Conservation (phyloP, 371 early-diverging fungal species). For the Mycotypha africana region DNA sequence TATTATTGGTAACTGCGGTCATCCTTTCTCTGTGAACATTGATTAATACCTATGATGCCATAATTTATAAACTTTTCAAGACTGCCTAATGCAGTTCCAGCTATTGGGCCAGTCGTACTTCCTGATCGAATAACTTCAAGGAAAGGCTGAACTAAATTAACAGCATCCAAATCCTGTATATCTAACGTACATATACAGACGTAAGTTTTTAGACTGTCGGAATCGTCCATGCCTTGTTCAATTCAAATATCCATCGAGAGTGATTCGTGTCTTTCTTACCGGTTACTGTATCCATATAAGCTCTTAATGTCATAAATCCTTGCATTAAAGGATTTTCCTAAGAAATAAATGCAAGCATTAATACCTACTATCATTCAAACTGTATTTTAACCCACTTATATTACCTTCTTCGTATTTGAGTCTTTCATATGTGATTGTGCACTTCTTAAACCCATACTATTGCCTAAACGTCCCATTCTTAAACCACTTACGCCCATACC, state of each 20-base stretch:
- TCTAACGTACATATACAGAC: constrained; percentile 15
- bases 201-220: neutral
- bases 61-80: constrained; percentile 87
- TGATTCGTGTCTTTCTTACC: constrained; percentile 29
- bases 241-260: no score
- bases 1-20: no score
- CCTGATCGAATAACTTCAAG: constrained; percentile 86
- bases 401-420: constrained; percentile 11
- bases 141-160: constrained; percentile 81
- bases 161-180: constrained; percentile 61
- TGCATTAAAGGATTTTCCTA: constrained; percentile 70
- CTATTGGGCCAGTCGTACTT: constrained; percentile 93
- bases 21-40: no score
- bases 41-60: constrained; percentile 81
- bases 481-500: constrained; percentile 59
- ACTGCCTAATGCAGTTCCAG: constrained; percentile 82
- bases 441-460: constrained; percentile 60
- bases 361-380: no score
- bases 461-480: constrained; percentile 60
- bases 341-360: no score
- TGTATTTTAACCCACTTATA: no score
- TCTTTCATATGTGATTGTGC: constrained; percentile 30
- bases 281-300: constrained; percentile 53
- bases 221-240: no score
- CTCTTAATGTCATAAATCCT: constrained; percentile 65